Percentiles rank a stretch among this genome's conserved stretches.
phyloP scores from a whole-genome alignment of 202 grass and related monocot species.

The Alloteropsis angusta region DNA sequence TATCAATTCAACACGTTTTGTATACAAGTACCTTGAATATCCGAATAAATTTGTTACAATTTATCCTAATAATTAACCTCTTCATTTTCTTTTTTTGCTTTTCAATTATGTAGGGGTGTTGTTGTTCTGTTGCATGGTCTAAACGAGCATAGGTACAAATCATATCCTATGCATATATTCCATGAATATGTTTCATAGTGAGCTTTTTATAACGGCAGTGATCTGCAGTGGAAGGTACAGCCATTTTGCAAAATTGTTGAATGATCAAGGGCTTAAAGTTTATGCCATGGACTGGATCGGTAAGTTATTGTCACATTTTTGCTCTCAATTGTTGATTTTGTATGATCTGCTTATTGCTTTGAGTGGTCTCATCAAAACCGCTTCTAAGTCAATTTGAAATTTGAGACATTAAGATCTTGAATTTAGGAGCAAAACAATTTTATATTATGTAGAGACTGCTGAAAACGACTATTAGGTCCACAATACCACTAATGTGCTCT shows the following conservation, averaged over 20 bases:
- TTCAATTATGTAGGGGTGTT: conserved; percentile 53
- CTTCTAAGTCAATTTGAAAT: neutral
- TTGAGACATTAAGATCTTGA: neutral
- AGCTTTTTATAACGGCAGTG: conserved; percentile 30
- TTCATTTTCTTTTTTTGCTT: neutral
- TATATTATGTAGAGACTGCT: neutral
- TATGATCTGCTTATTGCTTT: neutral
- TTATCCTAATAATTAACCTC: conserved; percentile 16
- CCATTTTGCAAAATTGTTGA: conserved; percentile 82
- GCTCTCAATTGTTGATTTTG: neutral
- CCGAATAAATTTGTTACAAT: neutral
- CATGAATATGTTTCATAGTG: conserved; percentile 3
- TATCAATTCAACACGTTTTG: neutral
- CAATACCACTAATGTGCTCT: neutral
- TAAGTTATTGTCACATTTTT: conserved; percentile 39
- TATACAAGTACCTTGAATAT: conserved; percentile 3
- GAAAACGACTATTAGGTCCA: neutral
- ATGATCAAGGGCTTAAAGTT: conserved; percentile 83
- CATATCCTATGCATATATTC: neutral
- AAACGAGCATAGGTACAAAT: conserved; percentile 88
- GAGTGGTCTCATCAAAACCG: neutral
- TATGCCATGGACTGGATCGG: conserved; percentile 98
- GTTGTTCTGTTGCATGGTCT: conserved; percentile 83
- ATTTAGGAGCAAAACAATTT: neutral
- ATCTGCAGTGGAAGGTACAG: conserved; percentile 80